Conservation (phyloP, 2,329 filamentous ascomycete genomes). For the Polytolypa hystricis region DNA sequence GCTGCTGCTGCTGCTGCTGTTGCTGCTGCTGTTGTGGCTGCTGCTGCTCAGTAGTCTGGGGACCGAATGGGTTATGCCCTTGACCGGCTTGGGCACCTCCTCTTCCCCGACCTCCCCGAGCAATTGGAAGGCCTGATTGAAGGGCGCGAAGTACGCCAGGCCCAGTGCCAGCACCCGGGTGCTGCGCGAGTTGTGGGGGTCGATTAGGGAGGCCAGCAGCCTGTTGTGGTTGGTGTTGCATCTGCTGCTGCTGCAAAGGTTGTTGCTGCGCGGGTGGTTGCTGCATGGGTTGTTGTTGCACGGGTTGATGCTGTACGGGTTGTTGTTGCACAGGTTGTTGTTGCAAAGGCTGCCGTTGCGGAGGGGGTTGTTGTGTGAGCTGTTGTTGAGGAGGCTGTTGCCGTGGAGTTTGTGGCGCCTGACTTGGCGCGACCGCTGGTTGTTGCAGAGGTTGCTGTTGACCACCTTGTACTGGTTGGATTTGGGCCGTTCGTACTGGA, state of each 20-base stretch:
- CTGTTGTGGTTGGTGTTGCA: conserved; percentile 21
- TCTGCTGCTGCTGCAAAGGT: no score
- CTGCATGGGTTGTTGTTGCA: conserved; percentile 14
- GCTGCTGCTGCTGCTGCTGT: conserved; percentile 18
- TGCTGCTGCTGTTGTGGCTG: conserved; percentile 21
- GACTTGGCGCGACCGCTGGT: conserved; percentile 3
- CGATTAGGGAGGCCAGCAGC: conserved; percentile 13
- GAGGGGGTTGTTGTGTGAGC: conserved; percentile 10
- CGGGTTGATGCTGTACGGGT: conserved; percentile 13
- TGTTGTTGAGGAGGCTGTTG: conserved; percentile 10
- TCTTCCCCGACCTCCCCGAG: conserved; percentile 29
- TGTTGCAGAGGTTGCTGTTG: neutral
- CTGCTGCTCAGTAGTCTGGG: conserved; percentile 15
- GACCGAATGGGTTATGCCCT: conserved; percentile 22
- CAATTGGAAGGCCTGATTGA: conserved; percentile 36
- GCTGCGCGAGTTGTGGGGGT: conserved; percentile 12
- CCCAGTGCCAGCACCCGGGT: conserved; percentile 22
- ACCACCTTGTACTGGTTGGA: no score
- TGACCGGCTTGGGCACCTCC: conserved; percentile 16
- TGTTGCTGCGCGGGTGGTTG: conserved; percentile 14
- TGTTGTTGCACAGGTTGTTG: conserved; percentile 12
- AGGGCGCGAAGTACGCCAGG: conserved; percentile 32
- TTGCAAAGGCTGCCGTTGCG: conserved; percentile 11
- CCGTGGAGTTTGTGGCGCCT: conserved; percentile 5
- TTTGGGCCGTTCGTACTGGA: conserved; percentile 1